These are phyloP conservation scores for Fagus crenata DNA, from an alignment of 306 rosid species.

Conservation along the genomic window DNA sequence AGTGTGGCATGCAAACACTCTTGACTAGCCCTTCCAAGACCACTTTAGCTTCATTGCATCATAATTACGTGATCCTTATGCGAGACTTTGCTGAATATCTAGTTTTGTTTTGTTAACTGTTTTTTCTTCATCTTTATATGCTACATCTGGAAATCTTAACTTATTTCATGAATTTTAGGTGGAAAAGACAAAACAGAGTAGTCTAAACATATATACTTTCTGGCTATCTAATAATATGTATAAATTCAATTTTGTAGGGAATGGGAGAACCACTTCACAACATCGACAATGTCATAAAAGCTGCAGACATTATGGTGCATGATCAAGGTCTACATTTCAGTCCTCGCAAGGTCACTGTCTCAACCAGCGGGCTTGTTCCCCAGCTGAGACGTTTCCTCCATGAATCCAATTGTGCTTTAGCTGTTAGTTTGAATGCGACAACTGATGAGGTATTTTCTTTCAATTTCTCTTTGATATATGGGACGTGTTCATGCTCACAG, in stretches of 20 bases:
- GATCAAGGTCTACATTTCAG: constrained; percentile 94
- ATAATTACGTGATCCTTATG: neutral
- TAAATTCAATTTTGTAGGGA: constrained; percentile 56
- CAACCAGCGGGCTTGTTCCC: constrained; percentile 95
- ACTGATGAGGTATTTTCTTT: constrained; percentile 70
- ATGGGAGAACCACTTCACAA: constrained; percentile 98
- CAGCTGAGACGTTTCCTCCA: constrained; percentile 78
- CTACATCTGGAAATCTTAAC: neutral
- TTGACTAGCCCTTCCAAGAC: neutral
- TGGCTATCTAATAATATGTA: constrained; percentile 25
- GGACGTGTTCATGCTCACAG: constrained; percentile 14
- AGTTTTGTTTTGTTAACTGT: neutral
- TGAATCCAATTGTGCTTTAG: constrained; percentile 78
- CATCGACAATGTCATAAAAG: constrained; percentile 87
- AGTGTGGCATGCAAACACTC: neutral
- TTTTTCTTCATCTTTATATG: neutral
- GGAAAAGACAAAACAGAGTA: neutral
- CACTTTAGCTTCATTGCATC: neutral
- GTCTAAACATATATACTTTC: constrained; percentile 9
- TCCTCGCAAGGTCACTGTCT: constrained; percentile 92
- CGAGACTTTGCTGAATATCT: neutral
- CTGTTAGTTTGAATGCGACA: constrained; percentile 97
- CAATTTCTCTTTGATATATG: constrained; percentile 19
- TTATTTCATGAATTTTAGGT: neutral
- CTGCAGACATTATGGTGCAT: constrained; percentile 85